These are phyloP conservation scores for Hemileccinum rubropunctum DNA, from an alignment of 768 basidiomycete genomes.

Conservation along the genomic window DNA sequence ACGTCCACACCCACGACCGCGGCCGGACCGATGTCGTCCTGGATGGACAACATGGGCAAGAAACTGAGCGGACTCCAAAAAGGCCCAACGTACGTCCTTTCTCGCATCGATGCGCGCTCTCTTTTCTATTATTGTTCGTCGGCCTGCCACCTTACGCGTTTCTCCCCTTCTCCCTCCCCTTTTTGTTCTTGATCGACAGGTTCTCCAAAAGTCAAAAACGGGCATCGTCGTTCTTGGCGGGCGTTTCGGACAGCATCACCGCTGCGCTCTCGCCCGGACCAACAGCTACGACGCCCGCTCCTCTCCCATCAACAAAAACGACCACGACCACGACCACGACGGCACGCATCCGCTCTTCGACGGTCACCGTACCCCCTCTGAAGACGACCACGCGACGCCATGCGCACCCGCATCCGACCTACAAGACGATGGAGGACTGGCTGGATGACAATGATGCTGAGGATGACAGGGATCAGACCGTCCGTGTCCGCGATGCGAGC, in stretches of 20 bases:
- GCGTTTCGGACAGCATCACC: conserved; percentile 57
- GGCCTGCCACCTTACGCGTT: no score
- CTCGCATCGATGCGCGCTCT: neutral
- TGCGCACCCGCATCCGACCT: conserved; percentile 2
- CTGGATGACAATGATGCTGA: conserved; percentile 41
- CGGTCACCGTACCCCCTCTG: neutral
- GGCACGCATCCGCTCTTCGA: conserved; percentile 20
- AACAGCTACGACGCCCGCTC: conserved; percentile 29
- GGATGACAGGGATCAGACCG: conserved; percentile 22
- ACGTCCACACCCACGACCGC: conserved; percentile 27
- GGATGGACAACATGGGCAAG: conserved; percentile 60
- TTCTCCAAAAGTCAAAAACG: conserved; percentile 67
- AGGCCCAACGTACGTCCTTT: conserved; percentile 49
- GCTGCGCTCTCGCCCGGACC: conserved; percentile 44
- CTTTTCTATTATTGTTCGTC: no score
- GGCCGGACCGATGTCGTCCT: conserved; percentile 34
- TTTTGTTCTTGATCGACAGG: conserved; percentile 34
- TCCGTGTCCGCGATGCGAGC: conserved; percentile 5
- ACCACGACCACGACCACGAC: neutral
- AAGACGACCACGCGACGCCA: conserved; percentile 1
- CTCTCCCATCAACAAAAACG: neutral
- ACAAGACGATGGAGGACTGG: conserved; percentile 14
- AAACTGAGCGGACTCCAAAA: conserved; percentile 58
- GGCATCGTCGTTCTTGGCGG: conserved; percentile 61
- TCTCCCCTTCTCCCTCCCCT: neutral